Evolutionary conservation across 768 basidiomycete genomes (phyloP), one percentile per base, ranked within the genome.

Genomic region (Amanita pallidorosea): DNA sequence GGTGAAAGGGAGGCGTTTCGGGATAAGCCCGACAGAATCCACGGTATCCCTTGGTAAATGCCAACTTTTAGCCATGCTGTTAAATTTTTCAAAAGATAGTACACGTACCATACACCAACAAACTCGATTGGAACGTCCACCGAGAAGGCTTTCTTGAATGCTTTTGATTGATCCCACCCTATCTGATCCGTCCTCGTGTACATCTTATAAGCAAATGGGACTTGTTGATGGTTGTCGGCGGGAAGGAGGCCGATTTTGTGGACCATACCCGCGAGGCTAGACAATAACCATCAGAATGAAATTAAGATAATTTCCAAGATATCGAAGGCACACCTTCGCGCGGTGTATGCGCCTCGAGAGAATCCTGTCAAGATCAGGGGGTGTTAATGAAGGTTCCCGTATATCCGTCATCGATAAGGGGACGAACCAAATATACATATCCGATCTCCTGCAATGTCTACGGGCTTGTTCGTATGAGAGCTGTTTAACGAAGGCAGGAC

Each of bases 151-250:
- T 68, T 67, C 62, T 79, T 81, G 69, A 82, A 83, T 5, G 70
- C 70, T 22, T 67, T 68, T 1, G 75, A 74, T 60, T 74, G 70
- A 38, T 67, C 64, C 70, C 71, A 73, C 4, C 77, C 73, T 7
- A 65, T 52, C 1, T 69, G 57, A 53, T 85, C 78, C 1, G 75
- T 68, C 1, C 70, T 68, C 1, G 70, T 70, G 62, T 74, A 83
- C 73, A 84, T 79, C 55, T 74, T 73, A 63, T 77, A 83, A 9
- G 80, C 80, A 51, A 84, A 80, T 0, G 78, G 76, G 2, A 83
- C 72, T 63, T 81, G 77, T 55, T 84, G 73, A 55, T 63, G 58
- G 54, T 76, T 76, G 54, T 69, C 66, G 7, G 69, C 64, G 0
- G 73, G 73, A 8, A 77, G 66, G 0, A 76, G 64, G 4, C 75